Evolutionary conservation across 106 monocot genomes (phyloP).

Genomic region (Acorus calamus): DNA sequence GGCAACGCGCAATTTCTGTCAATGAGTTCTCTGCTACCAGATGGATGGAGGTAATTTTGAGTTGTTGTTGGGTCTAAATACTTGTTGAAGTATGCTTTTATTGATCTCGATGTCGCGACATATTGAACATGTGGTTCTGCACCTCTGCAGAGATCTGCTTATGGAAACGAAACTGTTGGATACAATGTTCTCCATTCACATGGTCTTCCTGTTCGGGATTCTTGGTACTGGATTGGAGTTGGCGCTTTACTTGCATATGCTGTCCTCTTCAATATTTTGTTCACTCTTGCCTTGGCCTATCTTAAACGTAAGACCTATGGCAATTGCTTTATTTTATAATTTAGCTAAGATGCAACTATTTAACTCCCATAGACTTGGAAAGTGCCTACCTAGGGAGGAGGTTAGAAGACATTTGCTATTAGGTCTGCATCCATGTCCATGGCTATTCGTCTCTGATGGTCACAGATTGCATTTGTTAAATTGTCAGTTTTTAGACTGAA

Average conservation of each 20-base stretch:
- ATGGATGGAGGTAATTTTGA: constrained; percentile 18
- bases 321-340: too few relatives aligned
- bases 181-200: constrained; percentile 22
- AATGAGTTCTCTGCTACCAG: constrained; percentile 32
- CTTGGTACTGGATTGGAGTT: constrained; percentile 48
- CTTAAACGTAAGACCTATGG: constrained; percentile 32
- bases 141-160: constrained; percentile 16
- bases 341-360: too few relatives aligned
- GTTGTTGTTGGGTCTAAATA: too few relatives aligned
- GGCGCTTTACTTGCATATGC: constrained; percentile 33
- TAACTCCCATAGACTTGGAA: too few relatives aligned
- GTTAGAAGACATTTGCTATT: too few relatives aligned
- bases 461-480: too few relatives aligned
- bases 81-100: too few relatives aligned
- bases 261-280: constrained; percentile 36
- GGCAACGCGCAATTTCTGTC: constrained; percentile 29
- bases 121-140: neutral
- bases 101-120: too few relatives aligned
- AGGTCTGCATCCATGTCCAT: too few relatives aligned
- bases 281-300: constrained; percentile 31
- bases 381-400: too few relatives aligned
- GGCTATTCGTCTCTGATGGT: too few relatives aligned
- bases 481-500: too few relatives aligned
- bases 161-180: constrained; percentile 32
- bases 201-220: constrained; percentile 17